Evolutionary conservation across 495 filamentous ascomycete genomes (phyloP).

Genomic region (Neurospora sp.): DNA sequence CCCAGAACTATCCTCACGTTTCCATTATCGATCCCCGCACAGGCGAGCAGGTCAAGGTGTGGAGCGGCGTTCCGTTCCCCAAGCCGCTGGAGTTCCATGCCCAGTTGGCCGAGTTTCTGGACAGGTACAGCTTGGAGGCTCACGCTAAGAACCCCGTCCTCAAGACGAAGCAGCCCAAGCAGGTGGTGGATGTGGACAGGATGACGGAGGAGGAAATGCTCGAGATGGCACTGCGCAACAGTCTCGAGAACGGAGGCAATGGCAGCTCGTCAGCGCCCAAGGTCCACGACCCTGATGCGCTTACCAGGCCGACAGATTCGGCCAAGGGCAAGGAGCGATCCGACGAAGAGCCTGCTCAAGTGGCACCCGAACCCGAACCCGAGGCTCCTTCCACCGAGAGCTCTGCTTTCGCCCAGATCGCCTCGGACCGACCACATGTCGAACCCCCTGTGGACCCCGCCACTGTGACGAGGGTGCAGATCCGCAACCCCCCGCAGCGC

Average conservation of each 20-base stretch:
- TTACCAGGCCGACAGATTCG: slow-evolving; percentile 49
- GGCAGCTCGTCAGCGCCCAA: slow-evolving; percentile 15
- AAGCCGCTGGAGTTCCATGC: slow-evolving; percentile 73
- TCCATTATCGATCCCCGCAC: slow-evolving; percentile 93
- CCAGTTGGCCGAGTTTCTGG: slow-evolving; percentile 88
- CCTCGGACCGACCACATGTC: slow-evolving; percentile 57
- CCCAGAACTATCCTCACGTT: slow-evolving; percentile 76
- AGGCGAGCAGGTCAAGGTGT: slow-evolving; percentile 93
- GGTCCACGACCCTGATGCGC: slow-evolving; percentile 66
- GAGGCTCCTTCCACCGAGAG: slow-evolving; percentile 10
- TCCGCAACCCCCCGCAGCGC: slow-evolving; percentile 69
- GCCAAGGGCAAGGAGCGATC: slow-evolving; percentile 59
- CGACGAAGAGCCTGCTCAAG: not conserved
- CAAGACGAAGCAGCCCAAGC: slow-evolving; percentile 60
- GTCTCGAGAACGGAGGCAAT: slow-evolving; percentile 38
- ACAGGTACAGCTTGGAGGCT: slow-evolving; percentile 79
- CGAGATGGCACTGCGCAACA: slow-evolving; percentile 83
- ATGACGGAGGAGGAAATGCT: slow-evolving; percentile 98
- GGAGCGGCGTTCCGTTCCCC: slow-evolving; percentile 75
- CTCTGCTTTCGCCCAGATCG: slow-evolving; percentile 56
- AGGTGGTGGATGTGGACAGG: slow-evolving; percentile 61
- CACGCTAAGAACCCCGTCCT: slow-evolving; percentile 89
- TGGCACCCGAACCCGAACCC: slow-evolving; percentile 3
- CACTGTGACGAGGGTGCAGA: slow-evolving; percentile 79
- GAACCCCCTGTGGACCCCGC: slow-evolving; percentile 63